phyloP scores from a whole-genome alignment of 1,284 basidiomycete genomes.

The Cryptococcus depauperatus region DNA sequence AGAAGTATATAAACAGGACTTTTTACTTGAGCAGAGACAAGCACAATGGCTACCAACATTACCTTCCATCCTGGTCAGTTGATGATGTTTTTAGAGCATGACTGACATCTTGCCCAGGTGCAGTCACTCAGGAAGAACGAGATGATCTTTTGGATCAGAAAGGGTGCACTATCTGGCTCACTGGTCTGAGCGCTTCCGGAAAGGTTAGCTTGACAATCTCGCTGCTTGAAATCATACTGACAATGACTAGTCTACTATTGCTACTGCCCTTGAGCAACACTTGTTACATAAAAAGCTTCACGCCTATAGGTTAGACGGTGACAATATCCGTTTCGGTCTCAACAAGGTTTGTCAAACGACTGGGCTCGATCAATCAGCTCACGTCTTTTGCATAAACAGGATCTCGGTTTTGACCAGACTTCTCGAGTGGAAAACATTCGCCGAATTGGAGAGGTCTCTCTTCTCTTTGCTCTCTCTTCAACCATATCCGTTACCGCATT shows the following conservation, averaged over 20 bases:
- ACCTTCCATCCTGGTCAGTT: slow-evolving; percentile 63
- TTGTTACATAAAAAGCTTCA: slow-evolving; percentile 79
- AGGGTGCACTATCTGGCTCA: slow-evolving; percentile 88
- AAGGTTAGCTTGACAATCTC: slow-evolving; percentile 53
- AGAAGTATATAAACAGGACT: too few relatives aligned
- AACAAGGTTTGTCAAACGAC: slow-evolving; percentile 57
- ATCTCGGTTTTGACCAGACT: slow-evolving; percentile 91
- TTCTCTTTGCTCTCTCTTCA: slow-evolving; percentile 82
- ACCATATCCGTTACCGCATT: slow-evolving; percentile 89
- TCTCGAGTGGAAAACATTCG: slow-evolving; percentile 97
- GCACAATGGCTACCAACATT: slow-evolving; percentile 71
- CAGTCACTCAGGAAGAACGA: slow-evolving; percentile 63
- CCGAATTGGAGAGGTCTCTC: slow-evolving; percentile 93
- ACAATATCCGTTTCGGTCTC: slow-evolving; percentile 92
- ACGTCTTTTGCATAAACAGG: slow-evolving; percentile 44
- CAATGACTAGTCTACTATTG: slow-evolving; percentile 77
- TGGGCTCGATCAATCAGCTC: not conserved
- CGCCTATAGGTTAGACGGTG: slow-evolving; percentile 88
- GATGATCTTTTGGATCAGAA: slow-evolving; percentile 61
- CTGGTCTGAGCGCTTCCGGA: slow-evolving; percentile 83
- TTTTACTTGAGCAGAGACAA: too few relatives aligned
- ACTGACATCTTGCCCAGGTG: slow-evolving; percentile 56
- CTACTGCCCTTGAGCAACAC: slow-evolving; percentile 93
- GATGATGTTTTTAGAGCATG: too few relatives aligned
- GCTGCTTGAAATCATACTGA: slow-evolving; percentile 5